Percentiles rank a stretch among this genome's conserved stretches.
Conservation (phyloP, 2,329 filamentous ascomycete species). For the Diaporthe citriasiana region DNA sequence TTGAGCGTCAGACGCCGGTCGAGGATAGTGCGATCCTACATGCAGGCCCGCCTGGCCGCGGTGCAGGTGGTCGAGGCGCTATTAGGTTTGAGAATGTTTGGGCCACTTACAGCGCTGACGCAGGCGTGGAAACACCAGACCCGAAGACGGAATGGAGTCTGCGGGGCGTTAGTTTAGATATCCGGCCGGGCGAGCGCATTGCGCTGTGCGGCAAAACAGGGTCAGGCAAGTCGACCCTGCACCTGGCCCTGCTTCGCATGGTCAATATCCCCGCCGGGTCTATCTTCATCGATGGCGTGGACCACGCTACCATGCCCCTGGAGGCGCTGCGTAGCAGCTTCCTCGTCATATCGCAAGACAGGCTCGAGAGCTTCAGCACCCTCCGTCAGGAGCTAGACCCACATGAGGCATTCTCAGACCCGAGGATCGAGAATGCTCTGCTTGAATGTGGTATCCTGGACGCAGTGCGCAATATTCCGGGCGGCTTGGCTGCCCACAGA, state of each 20-base stretch:
- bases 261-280: slow-evolving; percentile 62
- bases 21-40: slow-evolving; percentile 40
- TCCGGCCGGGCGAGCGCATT: slow-evolving; percentile 54
- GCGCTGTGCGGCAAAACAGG: slow-evolving; percentile 41
- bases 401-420: slow-evolving; percentile 47
- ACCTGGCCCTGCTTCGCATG: slow-evolving; percentile 52
- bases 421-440: slow-evolving; percentile 54
- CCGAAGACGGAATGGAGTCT: slow-evolving; percentile 37
- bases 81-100: slow-evolving; percentile 44
- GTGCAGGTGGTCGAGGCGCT: slow-evolving; percentile 12
- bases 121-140: neutral
- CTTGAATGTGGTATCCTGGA: slow-evolving; percentile 57
- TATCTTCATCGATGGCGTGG: slow-evolving; percentile 72
- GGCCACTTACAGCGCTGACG: slow-evolving; percentile 42
- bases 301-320: slow-evolving; percentile 70
- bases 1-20: slow-evolving; percentile 44
- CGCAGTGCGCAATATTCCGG: slow-evolving; percentile 49
- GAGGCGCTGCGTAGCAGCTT: slow-evolving; percentile 72
- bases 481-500: slow-evolving; percentile 50
- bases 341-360: slow-evolving; percentile 76
- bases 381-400: slow-evolving; percentile 13
- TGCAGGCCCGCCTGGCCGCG: neutral
- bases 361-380: slow-evolving; percentile 47
- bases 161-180: slow-evolving; percentile 53
- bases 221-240: slow-evolving; percentile 25